Evolutionary conservation across 2,329 filamentous ascomycete species (phyloP).

Genomic region (Westerdykella sp.): DNA sequence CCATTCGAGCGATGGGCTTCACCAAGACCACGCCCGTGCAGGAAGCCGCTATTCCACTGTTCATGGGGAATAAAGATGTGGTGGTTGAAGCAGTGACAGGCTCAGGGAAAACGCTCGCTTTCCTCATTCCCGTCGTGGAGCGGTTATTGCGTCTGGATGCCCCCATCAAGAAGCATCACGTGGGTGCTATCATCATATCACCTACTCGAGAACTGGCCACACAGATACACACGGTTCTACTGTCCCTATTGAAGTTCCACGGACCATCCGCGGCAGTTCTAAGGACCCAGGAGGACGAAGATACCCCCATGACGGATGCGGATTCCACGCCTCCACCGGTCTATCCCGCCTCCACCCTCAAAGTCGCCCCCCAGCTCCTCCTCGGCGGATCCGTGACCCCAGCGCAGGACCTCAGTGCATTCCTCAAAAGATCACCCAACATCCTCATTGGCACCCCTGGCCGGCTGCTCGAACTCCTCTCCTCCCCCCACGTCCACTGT

Average conservation of each 20-base stretch:
- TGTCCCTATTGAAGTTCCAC: constrained; percentile 76
- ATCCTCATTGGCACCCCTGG: constrained; percentile 87
- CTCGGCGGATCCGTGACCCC: constrained; percentile 76
- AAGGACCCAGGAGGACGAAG: constrained; percentile 47
- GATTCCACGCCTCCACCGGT: constrained; percentile 34
- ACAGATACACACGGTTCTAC: constrained; percentile 79
- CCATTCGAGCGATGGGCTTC: constrained; percentile 79
- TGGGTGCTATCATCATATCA: constrained; percentile 85
- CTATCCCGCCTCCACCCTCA: constrained; percentile 46
- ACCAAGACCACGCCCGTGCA: constrained; percentile 89
- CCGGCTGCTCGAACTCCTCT: constrained; percentile 77
- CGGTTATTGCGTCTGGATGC: constrained; percentile 73
- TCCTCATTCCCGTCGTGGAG: constrained; percentile 76
- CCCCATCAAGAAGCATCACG: constrained; percentile 80
- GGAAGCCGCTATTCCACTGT: constrained; percentile 80
- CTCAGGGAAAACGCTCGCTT: constrained; percentile 43
- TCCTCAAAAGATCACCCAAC: constrained; percentile 79
- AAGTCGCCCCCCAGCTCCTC: constrained; percentile 70
- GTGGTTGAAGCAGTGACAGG: constrained; percentile 65
- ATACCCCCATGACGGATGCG: constrained; percentile 37
- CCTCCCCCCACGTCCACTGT: constrained; percentile 80
- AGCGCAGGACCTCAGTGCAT: constrained; percentile 78
- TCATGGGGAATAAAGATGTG: constrained; percentile 84
- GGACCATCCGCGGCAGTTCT: constrained; percentile 65
- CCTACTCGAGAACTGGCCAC: constrained; percentile 88